Evolutionary conservation across 495 filamentous ascomycete species (phyloP).

Genomic region (Neurospora africana): DNA sequence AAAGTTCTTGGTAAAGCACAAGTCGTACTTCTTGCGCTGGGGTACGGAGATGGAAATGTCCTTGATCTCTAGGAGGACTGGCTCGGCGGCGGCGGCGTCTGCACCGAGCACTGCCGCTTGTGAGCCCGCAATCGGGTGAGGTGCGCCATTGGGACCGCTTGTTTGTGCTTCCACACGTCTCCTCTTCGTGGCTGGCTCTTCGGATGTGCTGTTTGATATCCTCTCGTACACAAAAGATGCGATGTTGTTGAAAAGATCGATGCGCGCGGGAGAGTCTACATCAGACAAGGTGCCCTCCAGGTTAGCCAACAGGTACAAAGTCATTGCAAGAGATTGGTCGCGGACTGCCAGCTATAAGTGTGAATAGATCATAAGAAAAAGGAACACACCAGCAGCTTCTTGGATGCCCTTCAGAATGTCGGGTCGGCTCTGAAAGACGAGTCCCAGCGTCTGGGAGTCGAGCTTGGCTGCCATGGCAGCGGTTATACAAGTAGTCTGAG

Average conservation of each 20-base stretch:
- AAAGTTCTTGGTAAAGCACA: conserved; percentile 58
- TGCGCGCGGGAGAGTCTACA: conserved; percentile 32
- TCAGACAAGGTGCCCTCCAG: neutral
- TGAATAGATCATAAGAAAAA: neutral
- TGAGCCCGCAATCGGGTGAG: neutral
- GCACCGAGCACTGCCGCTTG: conserved; percentile 1
- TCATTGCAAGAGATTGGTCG: neutral
- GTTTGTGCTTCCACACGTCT: conserved; percentile 33
- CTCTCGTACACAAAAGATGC: conserved; percentile 36
- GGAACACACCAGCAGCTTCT: conserved; percentile 32
- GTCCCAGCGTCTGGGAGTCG: conserved; percentile 29
- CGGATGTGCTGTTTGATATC: conserved; percentile 13
- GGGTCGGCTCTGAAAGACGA: conserved; percentile 34
- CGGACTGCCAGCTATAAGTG: neutral
- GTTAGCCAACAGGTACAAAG: conserved; percentile 2
- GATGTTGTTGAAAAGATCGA: conserved; percentile 45
- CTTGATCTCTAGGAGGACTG: conserved; percentile 48
- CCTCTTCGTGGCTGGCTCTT: conserved; percentile 36
- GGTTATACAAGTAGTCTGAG: neutral
- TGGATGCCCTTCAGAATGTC: conserved; percentile 35
- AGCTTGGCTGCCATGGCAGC: conserved; percentile 31
- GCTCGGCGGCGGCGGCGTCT: conserved; percentile 33
- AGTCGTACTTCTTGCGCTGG: conserved; percentile 80
- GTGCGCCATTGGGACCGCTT: conserved; percentile 9
- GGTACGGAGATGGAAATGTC: conserved; percentile 72